Base-by-base conservation (phyloP, 305 asterid genomes). In the Fraxinus latifolia region DNA sequence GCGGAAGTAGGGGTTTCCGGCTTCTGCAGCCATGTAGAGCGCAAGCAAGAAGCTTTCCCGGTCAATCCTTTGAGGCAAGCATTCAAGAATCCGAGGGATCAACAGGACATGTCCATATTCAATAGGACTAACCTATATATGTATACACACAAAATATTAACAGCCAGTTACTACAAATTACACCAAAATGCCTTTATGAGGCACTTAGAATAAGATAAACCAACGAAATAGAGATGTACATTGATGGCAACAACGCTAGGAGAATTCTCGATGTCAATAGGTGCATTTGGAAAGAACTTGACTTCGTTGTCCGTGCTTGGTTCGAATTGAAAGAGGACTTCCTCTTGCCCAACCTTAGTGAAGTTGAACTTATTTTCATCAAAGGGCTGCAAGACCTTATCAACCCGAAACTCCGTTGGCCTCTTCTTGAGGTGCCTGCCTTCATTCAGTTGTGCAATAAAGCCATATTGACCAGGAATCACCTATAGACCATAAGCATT, bases 381-480 rank as follows among this genome's bases (percentile, higher is more conserved):
- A 79, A 94, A 94, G 83, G 95, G 93, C 91, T 93, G 98, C 89
- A 93, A 80, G 70, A 94, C 97, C 90, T 91, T 90, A 82, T 94
- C 97, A 23, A 94, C 95, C 23, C 91, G 93, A 82, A 94, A 93
- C 92, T 94, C 98, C 0, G 98, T 93, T 0, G 97, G 98, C 95
- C 98, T 86, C 89, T 93, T 94, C 94, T 93, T 91, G 73, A 94
- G 97, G 89, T 94, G 98, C 86, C 97, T 86, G 36, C 98, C 98
- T 87, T 95, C 97, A 44, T 95, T 95, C 84, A 95, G 91, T 87
- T 95, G 98, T 2, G 97, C 97, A 74, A 95, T 83, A 62, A 95
- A 93, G 27, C 98, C 97, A 85, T 86, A 86, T 39, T 88, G 84
- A 34, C 98, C 97, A 32, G 97, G 96, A 84, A 94, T 94, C 85